Conservation (phyloP, 257 asterid genomes). For the Agastache rugosa region DNA sequence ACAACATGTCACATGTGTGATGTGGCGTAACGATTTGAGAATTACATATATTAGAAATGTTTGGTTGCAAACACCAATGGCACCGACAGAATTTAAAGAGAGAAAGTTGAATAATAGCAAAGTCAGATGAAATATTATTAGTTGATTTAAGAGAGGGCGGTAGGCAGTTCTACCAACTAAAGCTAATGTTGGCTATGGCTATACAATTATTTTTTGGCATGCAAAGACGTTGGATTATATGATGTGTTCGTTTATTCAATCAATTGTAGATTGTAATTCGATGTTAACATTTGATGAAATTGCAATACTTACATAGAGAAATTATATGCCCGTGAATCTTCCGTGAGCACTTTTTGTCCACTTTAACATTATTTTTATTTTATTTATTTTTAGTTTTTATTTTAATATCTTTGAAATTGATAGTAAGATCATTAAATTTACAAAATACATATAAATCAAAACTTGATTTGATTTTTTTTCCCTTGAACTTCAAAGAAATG, state of each 20-base stretch:
- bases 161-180: constrained; percentile 24
- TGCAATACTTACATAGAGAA: too few species aligned
- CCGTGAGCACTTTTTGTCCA: too few species aligned
- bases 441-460: too few species aligned
- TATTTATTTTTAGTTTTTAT: too few species aligned
- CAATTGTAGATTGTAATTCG: not conserved
- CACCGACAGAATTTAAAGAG: not conserved
- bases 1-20: constrained; percentile 11
- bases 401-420: too few species aligned
- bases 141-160: not conserved
- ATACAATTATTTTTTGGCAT: not conserved
- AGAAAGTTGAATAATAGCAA: not conserved
- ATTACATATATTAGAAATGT: not conserved
- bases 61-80: constrained; percentile 3
- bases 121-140: not conserved
- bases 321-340: too few species aligned
- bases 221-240: not conserved
- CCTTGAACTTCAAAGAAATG: too few species aligned
- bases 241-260: not conserved
- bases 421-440: too few species aligned
- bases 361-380: too few species aligned
- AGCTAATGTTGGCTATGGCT: not conserved
- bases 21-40: not conserved
- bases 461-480: too few species aligned
- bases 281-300: not conserved